A percentile compares a stretch with the other conserved stretches of the same genome.
Evolutionary conservation across 2,329 filamentous ascomycete species (phyloP).

Genomic region (Harringtonia aguacate): DNA sequence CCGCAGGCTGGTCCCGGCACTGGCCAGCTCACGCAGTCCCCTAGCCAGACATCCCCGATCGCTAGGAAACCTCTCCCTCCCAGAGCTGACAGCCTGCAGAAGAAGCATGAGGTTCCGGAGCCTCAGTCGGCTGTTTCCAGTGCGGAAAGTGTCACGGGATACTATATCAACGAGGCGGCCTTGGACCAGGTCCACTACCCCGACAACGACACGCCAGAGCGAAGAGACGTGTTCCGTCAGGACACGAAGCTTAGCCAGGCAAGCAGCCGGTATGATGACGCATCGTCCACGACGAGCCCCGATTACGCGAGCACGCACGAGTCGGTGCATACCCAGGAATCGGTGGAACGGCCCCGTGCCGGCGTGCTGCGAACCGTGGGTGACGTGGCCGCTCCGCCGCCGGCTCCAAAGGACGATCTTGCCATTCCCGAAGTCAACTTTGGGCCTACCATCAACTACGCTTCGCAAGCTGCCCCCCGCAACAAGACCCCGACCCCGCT

Average conservation of each 20-base stretch:
- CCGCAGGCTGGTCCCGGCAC: background rate
- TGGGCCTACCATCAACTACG: conserved; percentile 68
- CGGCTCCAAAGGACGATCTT: conserved; percentile 20
- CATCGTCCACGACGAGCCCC: conserved; percentile 54
- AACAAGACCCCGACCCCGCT: conserved; percentile 17
- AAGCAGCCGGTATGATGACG: conserved; percentile 50
- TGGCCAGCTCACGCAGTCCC: conserved; percentile 4
- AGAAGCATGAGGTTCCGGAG: conserved; percentile 7
- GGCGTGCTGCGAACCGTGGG: conserved; percentile 75
- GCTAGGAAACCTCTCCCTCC: conserved; percentile 20
- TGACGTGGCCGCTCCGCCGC: conserved; percentile 16
- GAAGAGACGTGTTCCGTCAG: conserved; percentile 21
- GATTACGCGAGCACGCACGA: conserved; percentile 66
- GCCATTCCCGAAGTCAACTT: conserved; percentile 73
- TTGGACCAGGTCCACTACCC: conserved; percentile 9
- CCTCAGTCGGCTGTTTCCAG: conserved; percentile 14
- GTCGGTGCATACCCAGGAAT: conserved; percentile 38
- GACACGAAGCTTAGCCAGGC: conserved; percentile 23
- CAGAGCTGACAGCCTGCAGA: conserved; percentile 15
- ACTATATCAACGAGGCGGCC: conserved; percentile 12
- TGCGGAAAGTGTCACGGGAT: conserved; percentile 9
- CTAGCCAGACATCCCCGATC: conserved; percentile 16
- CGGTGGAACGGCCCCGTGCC: conserved; percentile 58
- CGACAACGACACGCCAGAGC: conserved; percentile 1
- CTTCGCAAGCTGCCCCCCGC: conserved; percentile 20